Evolutionary conservation across 1,284 basidiomycete genomes (phyloP), one percentile per base, ranked within the genome.

Genomic region (Rhodotorula sp.): DNA sequence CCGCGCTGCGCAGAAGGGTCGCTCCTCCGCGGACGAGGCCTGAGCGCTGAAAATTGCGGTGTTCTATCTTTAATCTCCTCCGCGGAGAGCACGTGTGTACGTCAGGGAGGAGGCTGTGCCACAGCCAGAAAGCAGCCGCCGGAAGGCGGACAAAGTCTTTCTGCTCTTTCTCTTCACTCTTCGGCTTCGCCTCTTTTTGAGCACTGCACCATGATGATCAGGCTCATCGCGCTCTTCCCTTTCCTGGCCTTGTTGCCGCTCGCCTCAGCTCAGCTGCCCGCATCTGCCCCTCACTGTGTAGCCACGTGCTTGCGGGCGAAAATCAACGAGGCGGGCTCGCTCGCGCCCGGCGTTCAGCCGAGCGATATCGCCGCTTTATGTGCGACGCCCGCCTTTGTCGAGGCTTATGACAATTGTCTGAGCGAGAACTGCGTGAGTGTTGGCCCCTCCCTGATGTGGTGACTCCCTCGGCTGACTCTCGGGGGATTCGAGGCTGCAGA

Each of bases 341-440:
- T 70, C 24, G 69, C 58, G 0, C 69, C 69, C 8, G 60, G 63
- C 24, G 65, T 66, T 18, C 26, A 33, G 7, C 6, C 33, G 14
- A 58, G 33, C 42, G 37, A 63, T 22, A 22, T 70, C 3, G 57
- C 60, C 7, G 65, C 46, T 1, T n/a, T 70, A n/a, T 70, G 69
- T 48, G 22, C 33, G 29, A 53, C 51, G 0, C 1, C 20, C 1
- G 33, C 48, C 6, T 70, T 53, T 18, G 42, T 64, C 12, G 4
- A 33, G 10, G 69, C 69, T 10, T 70, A 48, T 59, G 55, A 64
- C 49, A 64, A 29, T 2, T 70, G 69, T 48, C 30, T 70, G 24
- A 18, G 33, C 6, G 69, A 70, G 30, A 60, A 70, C 59, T 66
- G 65, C 42, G 66, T 62, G 24, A 26, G 55, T 33, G 4, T 5